A percentile compares a stretch with the other conserved stretches of the same genome.
phyloP scores from a whole-genome alignment of 2,329 filamentous ascomycete species.

The Sclerotinia nivalis region DNA sequence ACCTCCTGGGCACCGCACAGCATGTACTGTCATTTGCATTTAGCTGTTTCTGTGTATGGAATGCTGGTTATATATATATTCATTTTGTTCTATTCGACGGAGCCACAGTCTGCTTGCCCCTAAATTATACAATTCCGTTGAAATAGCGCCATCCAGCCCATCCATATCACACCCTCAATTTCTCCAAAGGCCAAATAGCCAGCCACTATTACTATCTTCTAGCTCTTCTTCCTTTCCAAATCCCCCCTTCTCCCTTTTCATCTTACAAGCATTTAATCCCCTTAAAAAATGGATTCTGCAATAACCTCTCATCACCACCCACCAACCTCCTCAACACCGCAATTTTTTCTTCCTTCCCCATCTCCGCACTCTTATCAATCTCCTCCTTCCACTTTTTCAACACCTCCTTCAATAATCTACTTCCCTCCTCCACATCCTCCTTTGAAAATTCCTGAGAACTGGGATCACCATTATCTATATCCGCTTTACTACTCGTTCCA shows the following conservation, averaged over 20 bases:
- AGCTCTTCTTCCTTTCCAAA: not conserved
- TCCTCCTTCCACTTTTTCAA: slow-evolving; percentile 84
- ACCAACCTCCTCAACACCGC: slow-evolving; percentile 78
- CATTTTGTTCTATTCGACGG: no score
- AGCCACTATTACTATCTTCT: not conserved
- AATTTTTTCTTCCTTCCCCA: slow-evolving; percentile 73
- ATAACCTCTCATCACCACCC: slow-evolving; percentile 64
- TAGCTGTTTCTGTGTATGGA: no score
- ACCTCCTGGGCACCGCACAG: no score
- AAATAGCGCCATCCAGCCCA: not conserved
- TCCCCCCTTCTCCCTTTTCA: not conserved
- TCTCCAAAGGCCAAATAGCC: not conserved
- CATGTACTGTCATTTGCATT: no score
- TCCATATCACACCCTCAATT: no score
- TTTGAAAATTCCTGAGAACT: slow-evolving; percentile 61
- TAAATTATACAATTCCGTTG: not conserved
- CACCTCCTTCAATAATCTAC: slow-evolving; percentile 78
- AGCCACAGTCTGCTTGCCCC: no score
- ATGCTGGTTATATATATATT: no score
- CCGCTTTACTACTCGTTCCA: slow-evolving; percentile 68
- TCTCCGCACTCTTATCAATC: slow-evolving; percentile 52
- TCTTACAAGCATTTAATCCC: slow-evolving; percentile 46
- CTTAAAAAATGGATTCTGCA: slow-evolving; percentile 70
- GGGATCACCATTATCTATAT: slow-evolving; percentile 35
- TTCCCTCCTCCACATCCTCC: slow-evolving; percentile 87